These are phyloP conservation scores for Podila epicladia DNA, from an alignment of 192 early-diverging fungal genomes.

Conservation along the genomic window DNA sequence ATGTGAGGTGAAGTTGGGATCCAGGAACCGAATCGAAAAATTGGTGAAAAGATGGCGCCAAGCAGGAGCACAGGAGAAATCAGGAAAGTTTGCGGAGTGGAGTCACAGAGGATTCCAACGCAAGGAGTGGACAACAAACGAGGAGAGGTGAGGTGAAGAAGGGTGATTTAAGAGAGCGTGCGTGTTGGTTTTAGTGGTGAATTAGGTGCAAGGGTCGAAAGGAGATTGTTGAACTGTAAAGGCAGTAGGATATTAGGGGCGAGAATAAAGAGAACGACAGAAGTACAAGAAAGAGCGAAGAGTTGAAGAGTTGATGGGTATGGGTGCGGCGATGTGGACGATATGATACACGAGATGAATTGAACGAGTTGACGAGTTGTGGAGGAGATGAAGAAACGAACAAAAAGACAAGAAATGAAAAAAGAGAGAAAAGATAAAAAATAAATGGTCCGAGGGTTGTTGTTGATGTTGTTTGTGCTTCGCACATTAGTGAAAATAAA, in stretches of 20 bases:
- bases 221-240: background rate
- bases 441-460: conserved; percentile 1
- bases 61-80: background rate
- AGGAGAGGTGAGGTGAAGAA: background rate
- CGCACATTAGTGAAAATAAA: background rate
- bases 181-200: background rate
- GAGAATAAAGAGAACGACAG: background rate
- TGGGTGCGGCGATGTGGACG: background rate
- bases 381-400: background rate
- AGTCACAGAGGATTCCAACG: background rate
- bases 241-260: background rate
- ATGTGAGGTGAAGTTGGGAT: background rate
- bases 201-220: too few relatives aligned
- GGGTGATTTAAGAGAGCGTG: background rate
- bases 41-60: background rate
- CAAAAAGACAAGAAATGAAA: background rate
- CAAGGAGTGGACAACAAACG: too few relatives aligned
- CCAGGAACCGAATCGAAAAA: background rate
- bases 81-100: background rate
- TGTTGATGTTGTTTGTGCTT: background rate
- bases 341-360: background rate
- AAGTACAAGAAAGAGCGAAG: background rate
- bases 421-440: background rate
- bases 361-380: background rate
- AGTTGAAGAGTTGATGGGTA: background rate